Conservation (phyloP, 31 red algal genomes). For the Pterothamnion heteromorphum region DNA sequence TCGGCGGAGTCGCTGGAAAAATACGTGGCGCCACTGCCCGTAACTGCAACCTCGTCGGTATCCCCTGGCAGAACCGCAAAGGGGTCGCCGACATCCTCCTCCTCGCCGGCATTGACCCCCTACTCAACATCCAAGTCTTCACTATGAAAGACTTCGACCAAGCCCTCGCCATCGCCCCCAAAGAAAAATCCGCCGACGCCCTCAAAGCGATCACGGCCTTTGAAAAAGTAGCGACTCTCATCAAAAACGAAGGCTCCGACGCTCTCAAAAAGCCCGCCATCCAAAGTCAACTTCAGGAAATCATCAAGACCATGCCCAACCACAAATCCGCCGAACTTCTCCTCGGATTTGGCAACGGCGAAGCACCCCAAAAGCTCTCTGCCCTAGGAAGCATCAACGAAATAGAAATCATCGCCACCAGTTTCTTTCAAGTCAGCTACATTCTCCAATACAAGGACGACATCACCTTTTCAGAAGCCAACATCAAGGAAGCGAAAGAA, state of each 20-base stretch:
- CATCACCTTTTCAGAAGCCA: background rate
- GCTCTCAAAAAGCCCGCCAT: background rate
- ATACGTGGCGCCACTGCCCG: background rate
- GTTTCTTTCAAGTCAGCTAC: background rate
- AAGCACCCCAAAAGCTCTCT: background rate
- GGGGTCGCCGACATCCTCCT: background rate
- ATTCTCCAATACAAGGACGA: background rate
- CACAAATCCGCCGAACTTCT: background rate
- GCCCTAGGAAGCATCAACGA: background rate
- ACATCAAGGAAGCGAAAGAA: background rate
- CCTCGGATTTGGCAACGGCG: background rate
- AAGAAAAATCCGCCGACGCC: background rate
- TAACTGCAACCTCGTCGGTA: background rate
- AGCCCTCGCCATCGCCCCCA: background rate
- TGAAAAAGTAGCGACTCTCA: background rate
- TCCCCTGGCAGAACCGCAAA: background rate
- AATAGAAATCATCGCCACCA: background rate
- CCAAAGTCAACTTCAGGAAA: background rate
- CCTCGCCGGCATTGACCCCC: background rate
- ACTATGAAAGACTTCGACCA: background rate
- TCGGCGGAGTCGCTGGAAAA: background rate
- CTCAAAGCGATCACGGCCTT: background rate
- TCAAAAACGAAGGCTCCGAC: background rate
- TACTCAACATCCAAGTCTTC: background rate
- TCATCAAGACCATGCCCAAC: background rate